A percentile compares a stretch with the other conserved stretches of the same genome.
phyloP scores from a whole-genome alignment of 2,329 filamentous ascomycete genomes.

The Aspergillus pseudoterreus region DNA sequence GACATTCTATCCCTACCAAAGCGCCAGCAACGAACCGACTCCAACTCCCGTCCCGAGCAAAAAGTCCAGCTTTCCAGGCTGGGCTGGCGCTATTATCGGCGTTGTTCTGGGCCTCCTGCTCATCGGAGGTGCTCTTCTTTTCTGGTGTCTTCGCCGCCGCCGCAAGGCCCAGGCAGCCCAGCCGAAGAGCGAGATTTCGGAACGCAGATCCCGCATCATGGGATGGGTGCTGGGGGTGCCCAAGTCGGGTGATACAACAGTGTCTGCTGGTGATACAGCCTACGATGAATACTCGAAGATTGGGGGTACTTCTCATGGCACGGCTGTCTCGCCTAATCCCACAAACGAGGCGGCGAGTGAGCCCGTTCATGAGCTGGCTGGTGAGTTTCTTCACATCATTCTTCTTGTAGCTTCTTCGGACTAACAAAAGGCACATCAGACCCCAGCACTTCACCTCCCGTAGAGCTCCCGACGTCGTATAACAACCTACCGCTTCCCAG shows the following conservation, averaged over 20 bases:
- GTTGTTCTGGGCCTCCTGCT: conserved; percentile 19
- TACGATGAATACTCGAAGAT: conserved; percentile 8
- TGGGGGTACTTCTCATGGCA: not conserved
- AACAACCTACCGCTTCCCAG: conserved; percentile 2
- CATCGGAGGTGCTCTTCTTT: conserved; percentile 9
- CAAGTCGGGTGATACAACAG: conserved; percentile 1
- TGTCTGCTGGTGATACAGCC: conserved; percentile 4
- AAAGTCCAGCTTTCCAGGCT: conserved; percentile 46
- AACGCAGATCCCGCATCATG: conserved; percentile 1
- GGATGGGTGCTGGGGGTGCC: conserved; percentile 11
- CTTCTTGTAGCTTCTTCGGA: not conserved
- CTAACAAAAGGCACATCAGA: not conserved
- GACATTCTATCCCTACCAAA: conserved; percentile 5
- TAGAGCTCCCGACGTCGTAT: conserved; percentile 12
- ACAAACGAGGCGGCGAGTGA: not conserved
- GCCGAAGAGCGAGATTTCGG: conserved; percentile 3
- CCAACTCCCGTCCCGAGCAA: not conserved
- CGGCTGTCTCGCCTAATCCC: not conserved
- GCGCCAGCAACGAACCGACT: conserved; percentile 42
- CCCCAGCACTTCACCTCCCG: not conserved
- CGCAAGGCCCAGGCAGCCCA: not conserved
- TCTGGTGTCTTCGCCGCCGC: conserved; percentile 18
- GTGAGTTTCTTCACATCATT: not conserved
- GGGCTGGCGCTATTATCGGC: conserved; percentile 55
- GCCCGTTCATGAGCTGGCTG: not conserved